phyloP scores from a whole-genome alignment of 768 basidiomycete species.

The Gautieria morchelliformis region DNA sequence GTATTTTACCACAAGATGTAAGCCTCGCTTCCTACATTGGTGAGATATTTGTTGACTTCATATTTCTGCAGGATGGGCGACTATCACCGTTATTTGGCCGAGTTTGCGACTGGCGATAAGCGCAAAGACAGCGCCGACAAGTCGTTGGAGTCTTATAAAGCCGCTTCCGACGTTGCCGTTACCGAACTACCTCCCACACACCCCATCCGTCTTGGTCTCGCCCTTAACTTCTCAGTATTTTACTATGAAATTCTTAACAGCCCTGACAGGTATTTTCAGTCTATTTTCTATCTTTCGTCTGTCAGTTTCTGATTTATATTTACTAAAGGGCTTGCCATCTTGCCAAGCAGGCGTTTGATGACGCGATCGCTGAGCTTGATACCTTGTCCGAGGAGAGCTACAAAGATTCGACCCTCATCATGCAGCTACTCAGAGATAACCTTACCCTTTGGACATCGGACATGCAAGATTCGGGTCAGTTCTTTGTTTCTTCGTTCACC shows the following conservation, averaged over 20 bases:
- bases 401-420: conserved; percentile 97
- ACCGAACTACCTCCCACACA: conserved; percentile 93
- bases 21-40: conserved; percentile 19
- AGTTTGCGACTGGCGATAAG: conserved; percentile 97
- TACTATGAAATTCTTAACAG: conserved; percentile 99
- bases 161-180: conserved; percentile 93
- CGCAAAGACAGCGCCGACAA: conserved; percentile 96
- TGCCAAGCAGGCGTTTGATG: conserved; percentile 98
- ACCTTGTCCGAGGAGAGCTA: conserved; percentile 98
- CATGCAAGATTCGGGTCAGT: conserved; percentile 86
- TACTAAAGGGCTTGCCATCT: conserved; percentile 76
- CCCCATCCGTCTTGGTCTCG: conserved; percentile 96
- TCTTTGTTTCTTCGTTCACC: neutral
- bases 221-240: conserved; percentile 99
- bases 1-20: conserved; percentile 99
- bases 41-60: conserved; percentile 13
- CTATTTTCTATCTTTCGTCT: neutral
- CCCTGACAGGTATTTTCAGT: conserved; percentile 52
- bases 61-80: conserved; percentile 79
- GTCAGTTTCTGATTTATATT: neutral
- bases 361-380: conserved; percentile 98
- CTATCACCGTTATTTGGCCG: conserved; percentile 97
- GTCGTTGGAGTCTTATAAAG: conserved; percentile 95
- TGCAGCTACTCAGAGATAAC: conserved; percentile 96
- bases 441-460: conserved; percentile 97